Evolutionary conservation across 768 basidiomycete species (phyloP), one percentile per base, ranked within the genome.

Genomic region (Kwoniella botswanensis): DNA sequence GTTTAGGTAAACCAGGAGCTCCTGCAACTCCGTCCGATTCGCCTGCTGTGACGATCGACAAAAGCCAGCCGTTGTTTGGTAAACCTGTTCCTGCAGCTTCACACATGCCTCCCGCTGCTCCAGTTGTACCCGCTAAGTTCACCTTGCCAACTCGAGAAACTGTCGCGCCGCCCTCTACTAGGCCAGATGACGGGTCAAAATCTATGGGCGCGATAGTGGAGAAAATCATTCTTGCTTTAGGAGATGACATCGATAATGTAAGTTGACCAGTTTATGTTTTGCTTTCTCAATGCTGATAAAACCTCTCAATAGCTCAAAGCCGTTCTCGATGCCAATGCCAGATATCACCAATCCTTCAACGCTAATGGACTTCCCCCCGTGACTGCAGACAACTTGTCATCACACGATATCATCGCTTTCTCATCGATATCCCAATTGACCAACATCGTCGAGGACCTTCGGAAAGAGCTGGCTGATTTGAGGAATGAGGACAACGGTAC

Each of bases 141-240:
- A 44, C 11, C 4, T 22, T 65, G 53, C 65, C 65, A 13, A 41
- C 18, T 42, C 72, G 65, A 43, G 29, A 43, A 10, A 18, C 29
- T 4, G 26, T 50, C n/a, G 22, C 65, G 1, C 15, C 17, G 7
- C 21, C 15, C 15, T 17, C 56, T 4, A 13, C 53, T 11, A 3
- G 55, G 2, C n/a, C 62, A 4, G n/a, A 24, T 10, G 42, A 35
- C 35, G 68, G 72, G 1, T 87, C 89, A 70, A 87, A 88, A 65
- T 89, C 90, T 11, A 88, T 93, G 87, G 90, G 92, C 75, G 86
- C 86, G 18, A 89, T 93, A 76, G 90, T 90, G 72, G 74, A 79
- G 2, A 57, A 85, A 43, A 84, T 93, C 43, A 85, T 89, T 53
- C 65, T 72, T 1, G 83, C 79, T 13, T 79, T 92, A 52, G 78